phyloP scores from a whole-genome alignment of 2,329 filamentous ascomycete species.

The Ploettnerulaceae sp. region DNA sequence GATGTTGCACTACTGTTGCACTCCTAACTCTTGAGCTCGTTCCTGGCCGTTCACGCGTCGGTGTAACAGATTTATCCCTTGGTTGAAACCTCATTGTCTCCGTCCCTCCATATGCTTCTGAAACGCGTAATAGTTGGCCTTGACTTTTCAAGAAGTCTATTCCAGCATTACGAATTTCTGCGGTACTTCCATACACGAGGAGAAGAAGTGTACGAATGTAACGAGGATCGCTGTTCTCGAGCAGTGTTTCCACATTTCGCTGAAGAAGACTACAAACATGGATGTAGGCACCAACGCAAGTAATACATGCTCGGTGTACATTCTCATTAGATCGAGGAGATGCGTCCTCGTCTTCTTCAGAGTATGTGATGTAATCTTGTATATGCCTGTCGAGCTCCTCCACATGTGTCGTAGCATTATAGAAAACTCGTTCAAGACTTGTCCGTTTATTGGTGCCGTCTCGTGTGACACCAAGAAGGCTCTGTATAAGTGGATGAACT shows the following conservation, averaged over 20 bases:
- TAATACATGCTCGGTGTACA: slow-evolving; percentile 58
- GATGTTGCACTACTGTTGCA: slow-evolving; percentile 32
- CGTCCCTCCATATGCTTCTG: slow-evolving; percentile 2
- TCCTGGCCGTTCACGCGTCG: slow-evolving; percentile 46
- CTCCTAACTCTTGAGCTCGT: slow-evolving; percentile 32
- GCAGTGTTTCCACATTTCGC: slow-evolving; percentile 58
- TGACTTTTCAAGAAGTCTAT: slow-evolving; percentile 10
- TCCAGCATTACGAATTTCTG: slow-evolving; percentile 50
- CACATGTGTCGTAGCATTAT: slow-evolving; percentile 62
- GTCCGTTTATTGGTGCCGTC: slow-evolving; percentile 57
- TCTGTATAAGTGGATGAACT: slow-evolving; percentile 63
- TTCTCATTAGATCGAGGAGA: slow-evolving; percentile 55
- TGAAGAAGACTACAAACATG: slow-evolving; percentile 59
- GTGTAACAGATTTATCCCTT: slow-evolving; percentile 49
- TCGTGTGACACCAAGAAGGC: slow-evolving; percentile 56
- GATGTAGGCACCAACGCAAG: slow-evolving; percentile 59
- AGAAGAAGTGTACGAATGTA: slow-evolving; percentile 62
- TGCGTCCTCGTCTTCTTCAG: slow-evolving; percentile 45
- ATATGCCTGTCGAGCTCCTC: slow-evolving; percentile 62
- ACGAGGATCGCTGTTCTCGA: slow-evolving; percentile 60
- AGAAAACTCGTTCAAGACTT: slow-evolving; percentile 62
- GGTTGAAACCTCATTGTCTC: slow-evolving; percentile 34
- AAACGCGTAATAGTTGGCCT: neutral
- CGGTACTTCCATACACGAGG: slow-evolving; percentile 62
- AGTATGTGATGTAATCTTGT: slow-evolving; percentile 52